Evolutionary conservation across 2,329 filamentous ascomycete genomes (phyloP), one percentile per base, ranked within the genome.

Genomic region (Orbilia oligospora): DNA sequence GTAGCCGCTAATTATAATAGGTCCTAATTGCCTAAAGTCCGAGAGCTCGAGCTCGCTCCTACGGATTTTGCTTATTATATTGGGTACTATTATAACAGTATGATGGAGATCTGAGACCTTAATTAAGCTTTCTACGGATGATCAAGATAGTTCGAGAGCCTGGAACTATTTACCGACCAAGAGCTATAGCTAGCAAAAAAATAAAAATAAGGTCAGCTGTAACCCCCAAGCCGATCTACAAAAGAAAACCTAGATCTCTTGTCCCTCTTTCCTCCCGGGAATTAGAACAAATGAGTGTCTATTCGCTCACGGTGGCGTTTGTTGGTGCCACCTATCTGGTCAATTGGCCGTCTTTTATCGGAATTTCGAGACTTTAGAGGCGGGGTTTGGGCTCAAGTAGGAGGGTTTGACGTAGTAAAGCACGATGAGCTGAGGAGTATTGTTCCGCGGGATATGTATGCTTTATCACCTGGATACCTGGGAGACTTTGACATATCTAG

Each of bases 321-420:
- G 18, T 44, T 63, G 36, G 36, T 65, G 33, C 49, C 16, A 24
- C 44, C n/a, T 30, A 53, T 27, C 18, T 55, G 38, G 46, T 41
- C 30, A 71, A 63, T 44, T 41, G 58, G n/a, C 68, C 68, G 68
- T 53, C 16, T 46, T 71, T 71, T 48, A 10, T 63, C 68, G 68
- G 68, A 71, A 18, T 30, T 63, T 41, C 49, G 24, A 69, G 33
- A 33, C 24, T 41, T 38, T 61, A 30, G 12, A 12, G 20, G 18
- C 12, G 12, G 53, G n/a, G 53, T 38, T 56, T 56, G 30, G 20
- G 55, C 10, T 12, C 36, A 9, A 41, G 20, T 18, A 9, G 56
- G 56, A 44, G 56, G 56, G 4, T 44, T 61, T 27, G 18, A 5
- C 18, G 33, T 24, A 5, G 56, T 16, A 16, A n/a, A 36, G 20